Conservation (phyloP, 2,329 filamentous ascomycete genomes). For the Byssothecium circinans region DNA sequence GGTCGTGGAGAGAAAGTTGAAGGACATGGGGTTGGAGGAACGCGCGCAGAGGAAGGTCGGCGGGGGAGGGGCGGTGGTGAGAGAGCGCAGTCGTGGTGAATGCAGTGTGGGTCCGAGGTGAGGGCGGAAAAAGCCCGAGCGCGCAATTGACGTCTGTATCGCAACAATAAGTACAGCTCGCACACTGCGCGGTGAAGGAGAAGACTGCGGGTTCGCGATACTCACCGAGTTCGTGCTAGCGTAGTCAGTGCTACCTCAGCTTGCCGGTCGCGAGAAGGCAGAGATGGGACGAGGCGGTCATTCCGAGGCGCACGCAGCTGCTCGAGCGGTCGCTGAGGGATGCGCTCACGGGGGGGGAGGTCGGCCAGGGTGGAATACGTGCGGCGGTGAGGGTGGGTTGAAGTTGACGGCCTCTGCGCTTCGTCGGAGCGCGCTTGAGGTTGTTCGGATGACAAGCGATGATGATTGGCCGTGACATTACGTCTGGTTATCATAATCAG, state of each 20-base stretch:
- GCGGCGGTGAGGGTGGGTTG: not conserved
- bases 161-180: conserved; percentile 8
- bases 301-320: conserved; percentile 22
- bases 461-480: conserved; percentile 1
- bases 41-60: conserved; percentile 1
- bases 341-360: not conserved
- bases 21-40: conserved; percentile 16
- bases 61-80: conserved; percentile 8
- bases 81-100: conserved; percentile 4
- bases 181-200: not conserved
- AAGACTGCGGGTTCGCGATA: conserved; percentile 4
- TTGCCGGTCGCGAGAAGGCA: conserved; percentile 27
- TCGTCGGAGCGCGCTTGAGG: not conserved
- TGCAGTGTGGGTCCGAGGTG: conserved; percentile 2
- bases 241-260: conserved; percentile 29
- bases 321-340: conserved; percentile 5
- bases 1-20: conserved; percentile 2
- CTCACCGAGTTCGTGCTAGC: conserved; percentile 17
- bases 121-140: not conserved
- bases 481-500: too few species aligned
- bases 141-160: conserved; percentile 10
- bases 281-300: conserved; percentile 28
- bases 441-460: not conserved
- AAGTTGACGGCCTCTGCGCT: not conserved
- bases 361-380: not conserved